These are phyloP conservation scores for Petunia secreta DNA, from an alignment of 257 asterid species.

Conservation along the genomic window DNA sequence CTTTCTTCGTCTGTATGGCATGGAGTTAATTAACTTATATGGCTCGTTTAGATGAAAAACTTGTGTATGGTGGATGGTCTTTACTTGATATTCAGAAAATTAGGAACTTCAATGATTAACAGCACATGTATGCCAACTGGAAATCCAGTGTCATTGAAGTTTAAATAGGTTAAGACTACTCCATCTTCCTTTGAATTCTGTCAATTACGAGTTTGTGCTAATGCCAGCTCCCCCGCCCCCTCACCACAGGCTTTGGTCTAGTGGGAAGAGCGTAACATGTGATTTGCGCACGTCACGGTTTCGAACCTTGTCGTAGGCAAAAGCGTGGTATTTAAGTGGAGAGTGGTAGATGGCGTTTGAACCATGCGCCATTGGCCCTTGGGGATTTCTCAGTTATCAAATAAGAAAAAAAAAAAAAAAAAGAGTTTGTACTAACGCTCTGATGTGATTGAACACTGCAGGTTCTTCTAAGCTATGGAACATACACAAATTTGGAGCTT, in stretches of 20 bases:
- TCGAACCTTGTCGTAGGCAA: too few relatives aligned
- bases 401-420: too few relatives aligned
- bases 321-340: too few relatives aligned
- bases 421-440: not conserved
- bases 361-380: too few relatives aligned
- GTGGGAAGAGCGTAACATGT: too few relatives aligned
- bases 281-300: too few relatives aligned
- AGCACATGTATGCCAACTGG: not conserved
- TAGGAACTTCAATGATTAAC: not conserved
- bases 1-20: not conserved
- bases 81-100: not conserved
- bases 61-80: not conserved
- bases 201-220: not conserved
- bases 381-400: too few relatives aligned
- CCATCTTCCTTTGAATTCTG: conserved; percentile 1
- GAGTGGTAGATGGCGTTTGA: too few relatives aligned
- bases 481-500: conserved; percentile 91
- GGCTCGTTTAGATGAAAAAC: not conserved
- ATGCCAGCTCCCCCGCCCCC: too few relatives aligned
- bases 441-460: conserved; percentile 29
- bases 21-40: not conserved
- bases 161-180: not conserved
- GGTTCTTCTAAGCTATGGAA: conserved; percentile 96
- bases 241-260: too few relatives aligned
- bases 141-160: not conserved